Conservation (phyloP, 257 asterid species). For the Paraleonurus japonicus region DNA sequence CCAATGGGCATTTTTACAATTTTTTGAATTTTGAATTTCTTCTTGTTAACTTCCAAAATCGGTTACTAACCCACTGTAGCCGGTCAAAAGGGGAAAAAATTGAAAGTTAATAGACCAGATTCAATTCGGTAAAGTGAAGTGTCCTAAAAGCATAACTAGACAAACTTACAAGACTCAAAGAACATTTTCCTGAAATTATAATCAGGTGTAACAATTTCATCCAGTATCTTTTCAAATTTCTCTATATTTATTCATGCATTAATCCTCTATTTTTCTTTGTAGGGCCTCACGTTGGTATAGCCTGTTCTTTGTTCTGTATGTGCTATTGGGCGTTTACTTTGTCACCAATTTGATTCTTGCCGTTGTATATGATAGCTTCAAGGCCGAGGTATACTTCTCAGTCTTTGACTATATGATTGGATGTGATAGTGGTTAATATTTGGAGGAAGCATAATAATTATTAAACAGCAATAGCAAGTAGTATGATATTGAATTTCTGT, state of each 20-base stretch:
- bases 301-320: conserved; percentile 84
- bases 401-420: conserved; percentile 4
- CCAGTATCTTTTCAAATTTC: neutral
- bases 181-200: neutral
- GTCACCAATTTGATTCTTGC: conserved; percentile 99
- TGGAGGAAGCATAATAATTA: conserved; percentile 6
- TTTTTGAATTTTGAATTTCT: too few relatives aligned
- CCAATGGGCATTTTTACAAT: too few relatives aligned
- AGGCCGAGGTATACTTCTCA: conserved; percentile 66
- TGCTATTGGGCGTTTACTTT: conserved; percentile 92
- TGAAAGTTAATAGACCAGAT: too few relatives aligned
- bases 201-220: neutral
- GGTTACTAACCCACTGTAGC: too few relatives aligned
- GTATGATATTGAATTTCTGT: neutral
- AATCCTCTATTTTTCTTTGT: conserved; percentile 32
- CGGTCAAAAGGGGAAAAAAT: too few relatives aligned
- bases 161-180: too few relatives aligned
- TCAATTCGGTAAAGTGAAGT: too few relatives aligned
- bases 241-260: conserved; percentile 23
- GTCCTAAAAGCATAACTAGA: too few relatives aligned
- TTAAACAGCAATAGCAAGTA: neutral
- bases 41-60: too few relatives aligned
- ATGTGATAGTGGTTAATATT: conserved; percentile 8
- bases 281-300: conserved; percentile 89
- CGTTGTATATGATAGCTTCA: conserved; percentile 97